These are phyloP conservation scores for Saccharomycopsis amapae DNA, from an alignment of 805 yeast species.

Conservation along the genomic window DNA sequence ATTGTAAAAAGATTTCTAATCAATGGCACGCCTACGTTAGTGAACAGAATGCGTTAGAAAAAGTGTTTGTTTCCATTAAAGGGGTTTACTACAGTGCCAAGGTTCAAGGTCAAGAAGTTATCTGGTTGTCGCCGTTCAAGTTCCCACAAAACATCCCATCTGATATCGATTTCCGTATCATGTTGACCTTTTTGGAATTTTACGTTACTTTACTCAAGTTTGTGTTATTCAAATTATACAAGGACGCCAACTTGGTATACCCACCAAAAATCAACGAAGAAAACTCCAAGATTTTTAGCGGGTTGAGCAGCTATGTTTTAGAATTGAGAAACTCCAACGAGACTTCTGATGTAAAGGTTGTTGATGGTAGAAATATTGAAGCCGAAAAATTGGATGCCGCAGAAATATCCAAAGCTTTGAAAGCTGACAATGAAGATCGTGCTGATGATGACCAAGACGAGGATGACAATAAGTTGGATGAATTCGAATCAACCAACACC, in stretches of 20 bases:
- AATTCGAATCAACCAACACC: slow-evolving; percentile 57
- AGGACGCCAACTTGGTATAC: slow-evolving; percentile 77
- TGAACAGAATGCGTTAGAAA: slow-evolving; percentile 69
- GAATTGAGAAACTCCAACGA: slow-evolving; percentile 36
- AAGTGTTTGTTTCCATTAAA: slow-evolving; percentile 92
- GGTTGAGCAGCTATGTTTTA: slow-evolving; percentile 74
- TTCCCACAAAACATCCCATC: slow-evolving; percentile 93
- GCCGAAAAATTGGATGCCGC: slow-evolving; percentile 45
- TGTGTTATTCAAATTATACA: slow-evolving; percentile 75
- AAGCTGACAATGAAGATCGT: slow-evolving; percentile 32
- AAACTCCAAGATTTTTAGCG: slow-evolving; percentile 81
- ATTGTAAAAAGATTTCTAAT: slow-evolving; percentile 79
- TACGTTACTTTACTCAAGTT: slow-evolving; percentile 89
- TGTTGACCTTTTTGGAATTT: slow-evolving; percentile 94
- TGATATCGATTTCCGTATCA: slow-evolving; percentile 92
- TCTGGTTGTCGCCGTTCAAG: slow-evolving; percentile 96
- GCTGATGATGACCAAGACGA: slow-evolving; percentile 33
- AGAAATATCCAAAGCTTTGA: slow-evolving; percentile 30
- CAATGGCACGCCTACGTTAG: slow-evolving; percentile 96
- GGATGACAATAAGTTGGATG: slow-evolving; percentile 49
- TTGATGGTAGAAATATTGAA: slow-evolving; percentile 30
- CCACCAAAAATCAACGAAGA: slow-evolving; percentile 68
- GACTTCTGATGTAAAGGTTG: slow-evolving; percentile 20
- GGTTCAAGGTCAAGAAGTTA: slow-evolving; percentile 83
- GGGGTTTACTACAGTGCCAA: slow-evolving; percentile 94